Percentiles rank a stretch among this genome's conserved stretches.
These are phyloP conservation scores for Apiospora sp. DNA, from an alignment of 2,329 filamentous ascomycete species.

Conservation along the genomic window DNA sequence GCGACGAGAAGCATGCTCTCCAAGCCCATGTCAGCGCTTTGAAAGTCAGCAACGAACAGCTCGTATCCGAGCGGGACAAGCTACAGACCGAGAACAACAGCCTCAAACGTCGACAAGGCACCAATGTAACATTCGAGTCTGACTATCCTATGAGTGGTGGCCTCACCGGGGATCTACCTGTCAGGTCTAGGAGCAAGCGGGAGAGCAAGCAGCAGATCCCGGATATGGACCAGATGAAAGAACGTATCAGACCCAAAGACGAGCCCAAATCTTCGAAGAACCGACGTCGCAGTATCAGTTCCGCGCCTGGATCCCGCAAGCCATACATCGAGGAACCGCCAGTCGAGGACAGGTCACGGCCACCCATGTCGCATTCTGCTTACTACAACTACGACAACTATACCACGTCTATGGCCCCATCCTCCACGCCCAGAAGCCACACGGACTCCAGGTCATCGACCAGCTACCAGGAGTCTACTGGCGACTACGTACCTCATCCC, in stretches of 20 bases:
- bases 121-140: background rate
- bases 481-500: background rate
- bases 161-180: constrained; percentile 5
- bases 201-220: background rate
- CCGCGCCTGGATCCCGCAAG: background rate
- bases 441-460: background rate
- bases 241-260: constrained; percentile 23
- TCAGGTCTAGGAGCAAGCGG: constrained; percentile 23
- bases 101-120: background rate
- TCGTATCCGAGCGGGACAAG: constrained; percentile 27
- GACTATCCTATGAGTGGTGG: constrained; percentile 28
- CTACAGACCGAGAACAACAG: constrained; percentile 21
- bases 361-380: background rate
- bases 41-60: background rate
- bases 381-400: background rate
- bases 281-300: constrained; percentile 15
- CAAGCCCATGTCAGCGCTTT: background rate
- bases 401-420: background rate
- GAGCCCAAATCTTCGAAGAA: constrained; percentile 7
- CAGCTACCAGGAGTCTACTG: constrained; percentile 1
- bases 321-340: constrained; percentile 20
- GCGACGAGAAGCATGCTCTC: background rate
- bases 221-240: constrained; percentile 5
- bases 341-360: background rate
- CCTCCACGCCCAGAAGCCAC: background rate